Percentiles rank a stretch among this genome's conserved stretches.
Conservation (phyloP, 345 rosid species). For the Populus alba region DNA sequence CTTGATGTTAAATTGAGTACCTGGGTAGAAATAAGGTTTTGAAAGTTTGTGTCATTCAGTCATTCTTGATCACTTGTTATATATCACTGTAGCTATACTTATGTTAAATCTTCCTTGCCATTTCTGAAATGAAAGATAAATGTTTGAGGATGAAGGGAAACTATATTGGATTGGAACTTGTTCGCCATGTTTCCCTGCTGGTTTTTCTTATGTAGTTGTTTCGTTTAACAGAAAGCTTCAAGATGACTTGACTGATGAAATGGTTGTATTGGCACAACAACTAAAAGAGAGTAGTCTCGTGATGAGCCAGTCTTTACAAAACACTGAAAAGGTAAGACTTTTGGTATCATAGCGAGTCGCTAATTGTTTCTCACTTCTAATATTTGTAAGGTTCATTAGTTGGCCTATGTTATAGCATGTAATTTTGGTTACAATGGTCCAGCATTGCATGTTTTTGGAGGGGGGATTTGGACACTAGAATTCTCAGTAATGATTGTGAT, state of each 20-base stretch:
- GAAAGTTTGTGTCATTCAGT: neutral
- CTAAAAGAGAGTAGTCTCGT: slow-evolving; percentile 83
- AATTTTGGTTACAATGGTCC: neutral
- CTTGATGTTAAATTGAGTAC: neutral
- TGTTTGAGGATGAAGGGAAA: neutral
- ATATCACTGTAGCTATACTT: neutral
- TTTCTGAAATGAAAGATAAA: neutral
- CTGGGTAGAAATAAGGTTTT: neutral
- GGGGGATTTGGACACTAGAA: neutral
- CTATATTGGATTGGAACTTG: neutral
- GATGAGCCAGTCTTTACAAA: slow-evolving; percentile 74
- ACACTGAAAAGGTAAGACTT: slow-evolving; percentile 65
- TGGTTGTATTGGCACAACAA: slow-evolving; percentile 85
- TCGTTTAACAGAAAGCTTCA: slow-evolving; percentile 59
- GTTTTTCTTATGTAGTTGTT: neutral
- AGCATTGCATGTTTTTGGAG: neutral
- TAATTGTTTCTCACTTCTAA: neutral
- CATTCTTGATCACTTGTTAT: neutral
- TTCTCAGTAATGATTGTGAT: neutral
- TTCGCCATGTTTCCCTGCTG: neutral
- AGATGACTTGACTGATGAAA: slow-evolving; percentile 85
- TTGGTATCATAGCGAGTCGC: neutral
- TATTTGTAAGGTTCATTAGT: no score
- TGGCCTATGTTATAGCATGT: no score
- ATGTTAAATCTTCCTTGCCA: neutral